Percentiles rank a stretch among this genome's conserved stretches.
These are phyloP conservation scores for Podospora australis DNA, from an alignment of 495 filamentous ascomycete genomes.

Conservation along the genomic window DNA sequence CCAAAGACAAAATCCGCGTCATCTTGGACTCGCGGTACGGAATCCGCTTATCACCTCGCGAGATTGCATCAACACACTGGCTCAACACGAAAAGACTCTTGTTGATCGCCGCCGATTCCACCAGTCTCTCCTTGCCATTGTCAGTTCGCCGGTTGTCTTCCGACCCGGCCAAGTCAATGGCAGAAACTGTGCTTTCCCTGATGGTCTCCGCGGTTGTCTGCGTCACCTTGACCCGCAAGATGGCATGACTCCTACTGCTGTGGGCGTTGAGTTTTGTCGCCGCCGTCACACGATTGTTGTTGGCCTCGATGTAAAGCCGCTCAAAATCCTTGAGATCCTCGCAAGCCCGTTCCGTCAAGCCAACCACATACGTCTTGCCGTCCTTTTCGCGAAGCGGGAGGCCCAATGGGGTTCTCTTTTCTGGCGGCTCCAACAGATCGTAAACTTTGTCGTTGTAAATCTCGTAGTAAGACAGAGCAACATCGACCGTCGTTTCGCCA, in stretches of 20 bases:
- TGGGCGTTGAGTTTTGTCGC: slow-evolving; percentile 95
- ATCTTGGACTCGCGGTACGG: slow-evolving; percentile 95
- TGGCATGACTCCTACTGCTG: slow-evolving; percentile 88
- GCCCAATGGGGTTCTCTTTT: slow-evolving; percentile 80
- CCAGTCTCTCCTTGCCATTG: slow-evolving; percentile 86
- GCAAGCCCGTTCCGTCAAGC: slow-evolving; percentile 80
- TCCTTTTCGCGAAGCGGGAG: slow-evolving; percentile 80
- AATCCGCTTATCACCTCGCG: slow-evolving; percentile 61
- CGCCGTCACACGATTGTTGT: slow-evolving; percentile 84
- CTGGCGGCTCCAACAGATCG: slow-evolving; percentile 84
- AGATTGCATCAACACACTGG: slow-evolving; percentile 94
- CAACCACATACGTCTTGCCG: slow-evolving; percentile 89
- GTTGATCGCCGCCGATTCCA: slow-evolving; percentile 98
- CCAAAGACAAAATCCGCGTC: slow-evolving; percentile 87
- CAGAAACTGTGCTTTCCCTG: slow-evolving; percentile 75
- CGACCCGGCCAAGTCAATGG: slow-evolving; percentile 93
- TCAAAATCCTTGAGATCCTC: slow-evolving; percentile 90
- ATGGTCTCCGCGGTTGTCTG: slow-evolving; percentile 66
- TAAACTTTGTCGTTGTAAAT: slow-evolving; percentile 97
- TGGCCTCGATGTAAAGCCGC: slow-evolving; percentile 84
- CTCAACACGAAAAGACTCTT: slow-evolving; percentile 92
- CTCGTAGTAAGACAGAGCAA: slow-evolving; percentile 90
- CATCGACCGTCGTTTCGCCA: slow-evolving; percentile 65
- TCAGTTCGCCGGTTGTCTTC: slow-evolving; percentile 94
- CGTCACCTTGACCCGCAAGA: slow-evolving; percentile 82